A percentile compares a stretch with the other conserved stretches of the same genome.
Evolutionary conservation across 2,329 filamentous ascomycete species (phyloP).

Genomic region (Xylaria sp.): DNA sequence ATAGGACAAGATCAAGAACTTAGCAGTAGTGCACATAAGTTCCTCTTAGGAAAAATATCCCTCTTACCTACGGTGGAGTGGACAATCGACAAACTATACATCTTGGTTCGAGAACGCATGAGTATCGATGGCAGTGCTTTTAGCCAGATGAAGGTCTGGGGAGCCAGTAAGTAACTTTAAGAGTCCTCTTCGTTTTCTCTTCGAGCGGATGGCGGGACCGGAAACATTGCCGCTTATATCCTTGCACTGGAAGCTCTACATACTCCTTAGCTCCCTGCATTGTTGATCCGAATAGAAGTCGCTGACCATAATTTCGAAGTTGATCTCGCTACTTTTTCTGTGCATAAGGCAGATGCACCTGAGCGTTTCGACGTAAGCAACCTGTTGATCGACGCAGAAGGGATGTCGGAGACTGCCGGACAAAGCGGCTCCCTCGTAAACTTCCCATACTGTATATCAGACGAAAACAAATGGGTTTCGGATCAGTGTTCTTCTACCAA

Average conservation of each 20-base stretch:
- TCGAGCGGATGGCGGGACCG: neutral
- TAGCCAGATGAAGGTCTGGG: constrained; percentile 68
- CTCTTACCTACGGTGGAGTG: constrained; percentile 62
- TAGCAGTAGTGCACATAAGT: constrained; percentile 58
- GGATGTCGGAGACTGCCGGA: neutral
- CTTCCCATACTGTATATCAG: constrained; percentile 40
- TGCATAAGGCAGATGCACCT: constrained; percentile 31
- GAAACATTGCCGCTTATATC: neutral
- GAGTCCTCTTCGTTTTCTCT: neutral
- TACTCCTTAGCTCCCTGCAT: neutral
- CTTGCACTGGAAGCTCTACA: neutral
- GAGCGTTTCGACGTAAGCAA: constrained; percentile 36
- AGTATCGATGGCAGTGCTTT: constrained; percentile 47
- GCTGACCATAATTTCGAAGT: constrained; percentile 47
- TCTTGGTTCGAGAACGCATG: constrained; percentile 63
- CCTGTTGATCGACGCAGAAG: neutral
- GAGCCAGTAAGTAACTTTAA: constrained; percentile 47
- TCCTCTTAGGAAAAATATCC: constrained; percentile 63
- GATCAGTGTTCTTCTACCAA: constrained; percentile 13
- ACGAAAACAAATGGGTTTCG: constrained; percentile 40
- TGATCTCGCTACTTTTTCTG: constrained; percentile 47
- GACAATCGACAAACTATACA: constrained; percentile 59
- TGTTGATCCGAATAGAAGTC: neutral
- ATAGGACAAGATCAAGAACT: constrained; percentile 67
- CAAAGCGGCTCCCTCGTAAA: constrained; percentile 24